Evolutionary conservation across 768 basidiomycete genomes (phyloP), one percentile per base, ranked within the genome.

Genomic region (Leccinum fibrillosum): DNA sequence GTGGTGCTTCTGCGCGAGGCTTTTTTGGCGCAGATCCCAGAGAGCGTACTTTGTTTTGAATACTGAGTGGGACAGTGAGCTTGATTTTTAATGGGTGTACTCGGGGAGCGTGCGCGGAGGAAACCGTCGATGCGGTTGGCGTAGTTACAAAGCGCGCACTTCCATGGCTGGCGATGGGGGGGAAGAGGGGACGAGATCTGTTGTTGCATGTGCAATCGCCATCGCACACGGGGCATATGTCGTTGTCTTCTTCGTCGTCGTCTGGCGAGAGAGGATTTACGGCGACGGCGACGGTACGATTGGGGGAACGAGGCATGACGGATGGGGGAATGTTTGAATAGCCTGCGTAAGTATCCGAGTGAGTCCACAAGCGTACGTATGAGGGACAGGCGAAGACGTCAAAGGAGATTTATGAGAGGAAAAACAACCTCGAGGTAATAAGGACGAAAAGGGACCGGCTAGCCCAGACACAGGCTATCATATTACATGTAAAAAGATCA

Each of bases 171-270:
- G 57, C 62, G 55, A 61, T 66, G 63, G 70, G 76, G 59, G 68
- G 72, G 53, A 70, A 59, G 54, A 71, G 67, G 47, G 68, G 59
- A 59, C 64, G 69, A 54, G 76, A 69, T 64, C 73, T 77, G 78
- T 80, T 84, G 72, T 73, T 59, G 80, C 90, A 92, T 30, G 88
- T 92, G 78, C 90, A 93, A 69, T 90, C 86, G 69, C 88, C 86
- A 79, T 92, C 91, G 89, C 90, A 93, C 62, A 92, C 89, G 8
- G 90, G 90, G 73, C 90, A 93, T 56, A 92, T 90, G 72, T 91
- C 87, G 83, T 84, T 83, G 80, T 90, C 88, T 70, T 92, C 90
- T 69, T 92, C 90, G 74, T 89, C 86, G 77, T 85, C 84, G 74
- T 81, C 78, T 59, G 53, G 67, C 53, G 68, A 63, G 63, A 65